Evolutionary conservation across 495 filamentous ascomycete species (phyloP), one percentile per base, ranked within the genome.

Genomic region (Parathielavia hyrcaniae): DNA sequence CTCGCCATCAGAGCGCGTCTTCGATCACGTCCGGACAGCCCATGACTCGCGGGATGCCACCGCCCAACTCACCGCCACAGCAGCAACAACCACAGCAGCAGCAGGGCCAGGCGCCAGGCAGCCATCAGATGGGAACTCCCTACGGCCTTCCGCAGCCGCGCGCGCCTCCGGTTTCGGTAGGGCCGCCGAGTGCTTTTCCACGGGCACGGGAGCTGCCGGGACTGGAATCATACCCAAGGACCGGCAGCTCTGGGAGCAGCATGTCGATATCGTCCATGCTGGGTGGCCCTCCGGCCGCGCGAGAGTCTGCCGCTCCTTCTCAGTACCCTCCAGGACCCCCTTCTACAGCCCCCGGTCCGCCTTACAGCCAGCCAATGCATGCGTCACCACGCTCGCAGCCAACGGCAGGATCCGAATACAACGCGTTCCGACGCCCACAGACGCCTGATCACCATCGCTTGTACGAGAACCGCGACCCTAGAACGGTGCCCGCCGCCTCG

Each of bases 251-350:
- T 11, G 83, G 83, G 14, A 87, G 87, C 71, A 88, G 87, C 75
- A 97, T 98, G 93, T 95, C 93, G 20, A 98, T 98, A 65, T 93
- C 90, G 10, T 89, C 93, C 20, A 90, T 98, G 80, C 82, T 98
- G 20, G 86, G 86, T 46, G 82, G 83, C n/a, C 81, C 86, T 39
- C 70, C 81, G 17, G 66, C 75, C 9, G 60, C 70, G 45, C 76
- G 81, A 51, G 81, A 88, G 60, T 66, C 66, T n/a, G 69, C 71
- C 10, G 68, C 79, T 45, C 69, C 72, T 23, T 70, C 78, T 10
- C 79, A 81, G 34, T 85, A 86, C 60, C 77, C 77, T 47, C 78
- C 77, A 44, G 72, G 74, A 14, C 69, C 76, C 22, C 76, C 83
- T 39, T 79, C 83, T 13, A 71, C 73, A 49, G 77, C 79, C 4